These are phyloP conservation scores for Bremia lactucae DNA, from an alignment of 352 stramenopile species.

Conservation along the genomic window DNA sequence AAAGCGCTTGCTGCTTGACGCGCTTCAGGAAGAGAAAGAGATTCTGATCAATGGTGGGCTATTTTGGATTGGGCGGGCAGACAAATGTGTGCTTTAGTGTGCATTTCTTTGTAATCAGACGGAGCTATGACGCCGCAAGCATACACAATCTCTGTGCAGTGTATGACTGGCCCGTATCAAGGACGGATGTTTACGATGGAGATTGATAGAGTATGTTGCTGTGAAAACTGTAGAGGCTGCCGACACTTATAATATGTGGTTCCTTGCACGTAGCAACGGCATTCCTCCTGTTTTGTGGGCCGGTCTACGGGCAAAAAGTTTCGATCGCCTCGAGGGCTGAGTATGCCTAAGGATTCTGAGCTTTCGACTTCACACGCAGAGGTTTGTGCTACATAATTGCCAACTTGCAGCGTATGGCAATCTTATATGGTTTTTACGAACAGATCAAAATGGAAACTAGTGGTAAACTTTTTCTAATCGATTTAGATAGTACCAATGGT, in stretches of 20 bases:
- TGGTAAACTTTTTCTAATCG: constrained; percentile 52
- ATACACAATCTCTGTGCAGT: constrained; percentile 44
- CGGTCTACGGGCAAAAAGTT: constrained; percentile 78
- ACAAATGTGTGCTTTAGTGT: background rate
- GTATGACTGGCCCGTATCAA: constrained; percentile 44
- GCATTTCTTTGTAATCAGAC: constrained; percentile 3
- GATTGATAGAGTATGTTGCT: constrained; percentile 33
- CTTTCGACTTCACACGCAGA: constrained; percentile 77
- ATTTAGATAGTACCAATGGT: constrained; percentile 78
- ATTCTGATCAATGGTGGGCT: constrained; percentile 25
- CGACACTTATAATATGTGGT: background rate
- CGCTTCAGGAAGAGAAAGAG: constrained; percentile 50
- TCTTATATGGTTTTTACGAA: background rate
- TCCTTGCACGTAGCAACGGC: constrained; percentile 21
- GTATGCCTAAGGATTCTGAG: constrained; percentile 67
- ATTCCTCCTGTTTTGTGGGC: constrained; percentile 55
- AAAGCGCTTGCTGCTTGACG: constrained; percentile 44
- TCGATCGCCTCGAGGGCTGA: constrained; percentile 52
- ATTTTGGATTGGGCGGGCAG: too few species aligned
- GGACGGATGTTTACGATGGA: constrained; percentile 48
- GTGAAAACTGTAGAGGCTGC: background rate
- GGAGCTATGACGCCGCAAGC: constrained; percentile 14
- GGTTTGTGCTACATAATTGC: constrained; percentile 13
- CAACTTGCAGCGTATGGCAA: background rate
- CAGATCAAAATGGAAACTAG: constrained; percentile 59